Conservation (phyloP, 2,329 filamentous ascomycete genomes). For the Podosphaera xanthii region DNA sequence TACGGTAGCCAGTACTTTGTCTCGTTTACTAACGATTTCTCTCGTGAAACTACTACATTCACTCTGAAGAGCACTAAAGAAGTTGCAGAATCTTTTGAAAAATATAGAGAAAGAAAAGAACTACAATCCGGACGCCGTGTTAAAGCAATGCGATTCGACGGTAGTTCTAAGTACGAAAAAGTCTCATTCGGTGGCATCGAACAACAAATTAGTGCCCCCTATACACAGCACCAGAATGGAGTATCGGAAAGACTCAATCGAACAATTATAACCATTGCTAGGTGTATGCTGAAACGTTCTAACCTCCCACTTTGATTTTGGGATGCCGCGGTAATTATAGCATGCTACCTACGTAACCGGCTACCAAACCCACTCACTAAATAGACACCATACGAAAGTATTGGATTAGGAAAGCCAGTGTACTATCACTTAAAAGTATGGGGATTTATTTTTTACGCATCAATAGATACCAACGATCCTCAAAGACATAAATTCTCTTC, state of each 20-base stretch:
- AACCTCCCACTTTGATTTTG: too few relatives aligned
- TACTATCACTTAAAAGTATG: too few relatives aligned
- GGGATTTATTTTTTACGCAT: too few relatives aligned
- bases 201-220: not conserved
- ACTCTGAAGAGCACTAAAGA: not conserved
- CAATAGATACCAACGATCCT: not conserved
- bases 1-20: not conserved
- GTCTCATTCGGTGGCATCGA: not conserved
- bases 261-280: not conserved
- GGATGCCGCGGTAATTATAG: too few relatives aligned
- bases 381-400: too few relatives aligned
- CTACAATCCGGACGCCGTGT: not conserved
- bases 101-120: not conserved
- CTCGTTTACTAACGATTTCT: not conserved
- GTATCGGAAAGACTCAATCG: not conserved
- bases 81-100: not conserved
- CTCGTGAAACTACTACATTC: not conserved
- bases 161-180: not conserved
- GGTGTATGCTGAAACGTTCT: not conserved
- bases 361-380: too few relatives aligned
- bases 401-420: too few relatives aligned
- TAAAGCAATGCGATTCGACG: not conserved
- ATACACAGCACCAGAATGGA: not conserved
- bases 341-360: too few relatives aligned
- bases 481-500: not conserved